Conservation (phyloP, 441 rosid genomes). For the Gossypium trilobum region DNA sequence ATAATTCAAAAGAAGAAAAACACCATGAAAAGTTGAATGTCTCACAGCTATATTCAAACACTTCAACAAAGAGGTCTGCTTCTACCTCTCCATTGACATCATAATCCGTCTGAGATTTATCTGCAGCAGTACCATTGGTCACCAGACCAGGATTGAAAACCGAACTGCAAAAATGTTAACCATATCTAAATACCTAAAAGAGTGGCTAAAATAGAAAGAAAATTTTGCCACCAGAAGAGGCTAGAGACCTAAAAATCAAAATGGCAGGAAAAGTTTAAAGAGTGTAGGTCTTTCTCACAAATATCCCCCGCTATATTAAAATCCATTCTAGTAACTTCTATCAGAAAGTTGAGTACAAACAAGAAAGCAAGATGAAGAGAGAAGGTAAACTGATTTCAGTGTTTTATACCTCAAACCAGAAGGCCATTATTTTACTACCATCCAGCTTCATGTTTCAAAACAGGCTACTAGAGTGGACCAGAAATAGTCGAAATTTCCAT, state of each 20-base stretch:
- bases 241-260: neutral
- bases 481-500: neutral
- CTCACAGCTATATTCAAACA: neutral
- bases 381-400: neutral
- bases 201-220: neutral
- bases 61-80: neutral
- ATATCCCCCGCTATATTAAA: neutral
- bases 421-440: neutral
- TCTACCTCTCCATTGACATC: constrained; percentile 80
- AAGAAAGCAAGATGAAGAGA: neutral
- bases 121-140: constrained; percentile 24
- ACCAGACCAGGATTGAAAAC: constrained; percentile 45
- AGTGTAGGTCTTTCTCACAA: neutral
- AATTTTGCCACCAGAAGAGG: neutral
- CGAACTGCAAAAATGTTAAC: constrained; percentile 36
- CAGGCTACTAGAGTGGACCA: neutral
- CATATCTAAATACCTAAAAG: neutral
- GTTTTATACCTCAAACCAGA: neutral
- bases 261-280: neutral
- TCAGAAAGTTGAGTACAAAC: neutral
- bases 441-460: constrained; percentile 9
- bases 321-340: neutral
- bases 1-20: neutral
- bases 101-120: constrained; percentile 58
- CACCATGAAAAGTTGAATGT: neutral